Conservation (phyloP, 768 basidiomycete species). For the Phylloporus sp. region DNA sequence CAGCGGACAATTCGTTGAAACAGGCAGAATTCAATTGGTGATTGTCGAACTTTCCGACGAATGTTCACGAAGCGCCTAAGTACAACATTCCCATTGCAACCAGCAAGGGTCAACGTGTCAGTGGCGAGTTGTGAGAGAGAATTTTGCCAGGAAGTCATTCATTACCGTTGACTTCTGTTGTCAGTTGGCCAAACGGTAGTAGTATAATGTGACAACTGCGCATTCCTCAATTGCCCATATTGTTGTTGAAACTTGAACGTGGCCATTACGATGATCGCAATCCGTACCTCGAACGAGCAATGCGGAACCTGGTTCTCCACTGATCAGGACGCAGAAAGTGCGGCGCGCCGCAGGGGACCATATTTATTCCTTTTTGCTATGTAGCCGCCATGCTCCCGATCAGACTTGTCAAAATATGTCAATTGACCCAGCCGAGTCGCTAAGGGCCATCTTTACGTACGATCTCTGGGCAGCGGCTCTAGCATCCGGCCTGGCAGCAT, state of each 20-base stretch:
- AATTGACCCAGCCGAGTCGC: not conserved
- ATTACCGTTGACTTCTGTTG: conserved; percentile 2
- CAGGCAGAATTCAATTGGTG: not conserved
- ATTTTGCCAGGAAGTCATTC: not conserved
- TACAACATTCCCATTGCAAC: not conserved
- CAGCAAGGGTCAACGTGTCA: not conserved
- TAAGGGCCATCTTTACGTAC: not conserved
- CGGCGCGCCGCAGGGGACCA: not conserved
- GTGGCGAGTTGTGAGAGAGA: conserved; percentile 3
- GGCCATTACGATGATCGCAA: conserved; percentile 8
- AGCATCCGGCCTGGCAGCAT: not conserved
- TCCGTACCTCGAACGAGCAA: conserved; percentile 5
- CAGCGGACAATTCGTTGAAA: conserved; percentile 11
- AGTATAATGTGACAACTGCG: not conserved
- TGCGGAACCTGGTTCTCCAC: not conserved
- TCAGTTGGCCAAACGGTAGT: too few relatives aligned
- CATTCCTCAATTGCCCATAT: not conserved
- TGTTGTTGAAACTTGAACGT: conserved; percentile 10
- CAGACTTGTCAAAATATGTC: not conserved
- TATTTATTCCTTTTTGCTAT: too few relatives aligned
- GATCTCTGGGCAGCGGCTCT: too few relatives aligned
- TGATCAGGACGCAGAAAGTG: not conserved
- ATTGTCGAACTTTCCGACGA: not conserved
- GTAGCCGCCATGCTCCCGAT: not conserved
- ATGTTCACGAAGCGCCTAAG: not conserved